These are phyloP conservation scores for Penstemon eatonii DNA, from an alignment of 257 asterid genomes.

Conservation along the genomic window DNA sequence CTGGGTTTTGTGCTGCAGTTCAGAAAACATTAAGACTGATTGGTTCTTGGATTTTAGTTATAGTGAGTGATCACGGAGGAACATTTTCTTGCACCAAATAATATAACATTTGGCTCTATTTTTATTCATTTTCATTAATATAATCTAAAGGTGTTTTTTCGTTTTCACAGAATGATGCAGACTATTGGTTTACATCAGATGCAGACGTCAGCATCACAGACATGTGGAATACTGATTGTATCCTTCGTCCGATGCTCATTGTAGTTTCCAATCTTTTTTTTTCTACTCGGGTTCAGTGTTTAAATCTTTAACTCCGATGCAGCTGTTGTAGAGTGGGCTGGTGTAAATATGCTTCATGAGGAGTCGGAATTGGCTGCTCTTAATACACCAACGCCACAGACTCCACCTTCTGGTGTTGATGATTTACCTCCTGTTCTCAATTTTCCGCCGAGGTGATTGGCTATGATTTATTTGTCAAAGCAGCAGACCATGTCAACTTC, in stretches of 20 bases:
- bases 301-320: conserved; percentile 24
- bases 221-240: conserved; percentile 93
- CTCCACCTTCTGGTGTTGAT: conserved; percentile 44
- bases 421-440: conserved; percentile 40
- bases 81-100: neutral
- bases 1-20: neutral
- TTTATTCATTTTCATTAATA: conserved; percentile 8
- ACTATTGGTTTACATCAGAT: conserved; percentile 90
- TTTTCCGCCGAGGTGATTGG: conserved; percentile 55
- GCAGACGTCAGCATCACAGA: conserved; percentile 85
- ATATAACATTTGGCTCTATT: neutral
- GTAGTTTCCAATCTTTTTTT: neutral
- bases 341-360: conserved; percentile 53
- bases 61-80: no score
- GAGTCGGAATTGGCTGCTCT: conserved; percentile 55
- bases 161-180: conserved; percentile 69
- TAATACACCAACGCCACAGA: conserved; percentile 45
- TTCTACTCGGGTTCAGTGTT: neutral
- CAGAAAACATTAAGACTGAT: no score
- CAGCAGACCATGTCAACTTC: conserved; percentile 15
- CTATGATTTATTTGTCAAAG: conserved; percentile 6
- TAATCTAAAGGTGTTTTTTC: conserved; percentile 24
- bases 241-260: conserved; percentile 26
- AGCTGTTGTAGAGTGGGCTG: conserved; percentile 72
- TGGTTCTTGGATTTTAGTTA: no score